These are phyloP conservation scores for Powellomyces hirtus DNA, from an alignment of 192 early-diverging fungal genomes.

Conservation along the genomic window DNA sequence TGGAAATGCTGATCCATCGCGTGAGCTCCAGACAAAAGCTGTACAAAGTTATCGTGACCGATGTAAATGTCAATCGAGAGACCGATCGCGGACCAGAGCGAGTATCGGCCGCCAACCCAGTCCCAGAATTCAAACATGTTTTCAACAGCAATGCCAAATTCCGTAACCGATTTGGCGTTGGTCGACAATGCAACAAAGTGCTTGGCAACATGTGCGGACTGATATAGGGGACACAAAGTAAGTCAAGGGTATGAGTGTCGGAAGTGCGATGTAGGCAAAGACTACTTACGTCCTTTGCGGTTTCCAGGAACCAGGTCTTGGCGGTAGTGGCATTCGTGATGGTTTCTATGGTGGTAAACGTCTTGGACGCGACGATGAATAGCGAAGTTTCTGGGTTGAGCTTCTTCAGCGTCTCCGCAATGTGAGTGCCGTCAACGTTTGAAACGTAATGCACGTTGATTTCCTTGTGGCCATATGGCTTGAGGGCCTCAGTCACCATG, in stretches of 20 bases:
- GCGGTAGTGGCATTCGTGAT: conserved; percentile 95
- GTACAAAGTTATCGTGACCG: conserved; percentile 91
- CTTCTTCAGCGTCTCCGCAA: conserved; percentile 87
- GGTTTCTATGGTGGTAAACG: conserved; percentile 98
- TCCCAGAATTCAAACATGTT: conserved; percentile 99
- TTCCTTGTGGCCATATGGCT: conserved; percentile 79
- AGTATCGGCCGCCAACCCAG: conserved; percentile 98
- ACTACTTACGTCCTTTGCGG: conserved; percentile 75
- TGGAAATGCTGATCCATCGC: conserved; percentile 97
- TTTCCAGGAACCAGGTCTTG: conserved; percentile 87
- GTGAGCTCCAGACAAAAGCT: conserved; percentile 86
- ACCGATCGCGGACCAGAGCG: conserved; percentile 98
- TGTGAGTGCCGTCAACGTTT: conserved; percentile 97
- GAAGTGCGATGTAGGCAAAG: no score
- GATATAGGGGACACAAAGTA: neutral
- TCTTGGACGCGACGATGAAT: conserved; percentile 97
- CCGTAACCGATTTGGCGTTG: conserved; percentile 82
- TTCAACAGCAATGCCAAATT: conserved; percentile 88
- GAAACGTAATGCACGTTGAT: conserved; percentile 92
- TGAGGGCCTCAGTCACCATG: conserved; percentile 99
- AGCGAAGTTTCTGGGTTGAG: conserved; percentile 84
- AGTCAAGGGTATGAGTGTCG: neutral
- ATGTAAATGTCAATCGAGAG: conserved; percentile 95
- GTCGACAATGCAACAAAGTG: conserved; percentile 99
- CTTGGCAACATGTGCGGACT: conserved; percentile 83